Percentiles rank a stretch among this genome's conserved stretches.
These are phyloP conservation scores for Yarrowia sp. DNA, from an alignment of 805 yeast species.

Conservation along the genomic window DNA sequence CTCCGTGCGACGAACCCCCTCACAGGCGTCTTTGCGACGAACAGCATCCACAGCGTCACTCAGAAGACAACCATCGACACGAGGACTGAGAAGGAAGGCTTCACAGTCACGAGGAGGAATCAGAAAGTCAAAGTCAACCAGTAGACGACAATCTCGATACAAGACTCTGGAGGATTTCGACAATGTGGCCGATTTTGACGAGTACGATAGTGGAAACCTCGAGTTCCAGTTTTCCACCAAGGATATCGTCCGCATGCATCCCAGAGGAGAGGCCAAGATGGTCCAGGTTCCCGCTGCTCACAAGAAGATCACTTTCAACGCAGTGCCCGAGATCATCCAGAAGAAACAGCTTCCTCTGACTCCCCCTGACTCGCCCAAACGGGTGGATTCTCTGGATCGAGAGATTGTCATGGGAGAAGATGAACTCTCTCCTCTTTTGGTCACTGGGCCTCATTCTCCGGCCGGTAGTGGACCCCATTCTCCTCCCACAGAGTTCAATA, in stretches of 20 bases:
- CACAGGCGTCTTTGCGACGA: constrained; percentile 9
- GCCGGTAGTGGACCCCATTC: neutral
- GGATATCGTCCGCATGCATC: constrained; percentile 27
- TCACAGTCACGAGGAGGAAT: constrained; percentile 11
- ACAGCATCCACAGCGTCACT: constrained; percentile 14
- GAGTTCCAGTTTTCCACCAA: constrained; percentile 2
- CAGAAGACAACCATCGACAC: constrained; percentile 25
- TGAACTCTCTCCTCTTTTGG: constrained; percentile 1
- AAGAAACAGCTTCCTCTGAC: neutral
- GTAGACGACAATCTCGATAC: constrained; percentile 25
- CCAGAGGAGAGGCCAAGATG: constrained; percentile 2
- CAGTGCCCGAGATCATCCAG: constrained; percentile 6
- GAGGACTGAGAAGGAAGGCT: neutral
- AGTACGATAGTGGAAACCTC: constrained; percentile 10
- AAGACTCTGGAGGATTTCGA: constrained; percentile 11
- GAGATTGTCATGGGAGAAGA: neutral
- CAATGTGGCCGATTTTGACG: constrained; percentile 18
- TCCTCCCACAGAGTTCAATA: constrained; percentile 8
- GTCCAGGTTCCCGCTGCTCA: neutral
- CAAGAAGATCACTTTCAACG: constrained; percentile 2
- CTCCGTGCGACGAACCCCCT: constrained; percentile 9
- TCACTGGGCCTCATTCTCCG: neutral
- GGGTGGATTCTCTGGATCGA: constrained; percentile 6
- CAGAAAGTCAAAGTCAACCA: constrained; percentile 17
- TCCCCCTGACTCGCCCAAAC: constrained; percentile 18